Conservation (phyloP, 2,329 filamentous ascomycete genomes). For the Talaromyces funiculosus region DNA sequence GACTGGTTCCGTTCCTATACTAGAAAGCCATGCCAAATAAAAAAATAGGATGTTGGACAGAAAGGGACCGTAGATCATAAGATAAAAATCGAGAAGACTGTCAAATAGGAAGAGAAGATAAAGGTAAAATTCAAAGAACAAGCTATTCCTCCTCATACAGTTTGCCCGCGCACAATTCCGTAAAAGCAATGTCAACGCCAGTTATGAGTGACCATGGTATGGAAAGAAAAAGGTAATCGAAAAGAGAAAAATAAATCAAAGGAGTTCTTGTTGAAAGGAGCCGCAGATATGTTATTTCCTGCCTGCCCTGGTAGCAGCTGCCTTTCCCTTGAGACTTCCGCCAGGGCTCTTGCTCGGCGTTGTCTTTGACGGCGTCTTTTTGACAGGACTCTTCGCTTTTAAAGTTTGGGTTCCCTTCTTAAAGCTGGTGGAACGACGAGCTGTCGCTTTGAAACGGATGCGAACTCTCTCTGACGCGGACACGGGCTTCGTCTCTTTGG, state of each 20-base stretch:
- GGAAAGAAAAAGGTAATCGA: neutral
- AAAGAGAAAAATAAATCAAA: neutral
- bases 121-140: neutral
- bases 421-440: slow-evolving; percentile 14
- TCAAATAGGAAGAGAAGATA: neutral
- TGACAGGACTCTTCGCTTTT: slow-evolving; percentile 9
- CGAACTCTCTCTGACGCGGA: slow-evolving; percentile 14
- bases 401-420: slow-evolving; percentile 13
- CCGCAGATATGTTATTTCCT: neutral
- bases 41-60: neutral
- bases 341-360: slow-evolving; percentile 10
- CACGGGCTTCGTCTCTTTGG: neutral
- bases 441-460: slow-evolving; percentile 13
- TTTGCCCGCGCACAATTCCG: neutral
- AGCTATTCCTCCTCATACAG: neutral
- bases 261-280: neutral
- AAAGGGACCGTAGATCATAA: neutral
- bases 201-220: neutral
- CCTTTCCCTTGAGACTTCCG: slow-evolving; percentile 7
- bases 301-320: neutral
- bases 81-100: neutral
- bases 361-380: slow-evolving; percentile 11
- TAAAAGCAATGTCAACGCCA: neutral
- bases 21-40: neutral
- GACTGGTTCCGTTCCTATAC: neutral